Evolutionary conservation across 2,329 filamentous ascomycete genomes (phyloP).

Genomic region (Cephalotrichum gorgonifer): DNA sequence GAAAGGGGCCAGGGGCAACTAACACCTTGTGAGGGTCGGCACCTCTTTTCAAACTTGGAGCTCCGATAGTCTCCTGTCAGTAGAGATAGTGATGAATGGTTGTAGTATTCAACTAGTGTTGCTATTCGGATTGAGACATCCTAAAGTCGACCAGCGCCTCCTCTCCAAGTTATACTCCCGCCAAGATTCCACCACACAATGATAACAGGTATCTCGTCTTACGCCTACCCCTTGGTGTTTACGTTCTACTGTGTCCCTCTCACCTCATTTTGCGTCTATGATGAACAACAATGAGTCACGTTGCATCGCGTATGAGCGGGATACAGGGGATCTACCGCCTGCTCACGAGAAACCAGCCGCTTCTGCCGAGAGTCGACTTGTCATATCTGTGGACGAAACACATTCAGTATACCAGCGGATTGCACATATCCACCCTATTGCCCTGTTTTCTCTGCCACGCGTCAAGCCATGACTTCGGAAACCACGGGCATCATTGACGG

Average conservation of each 20-base stretch:
- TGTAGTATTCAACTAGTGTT: background rate
- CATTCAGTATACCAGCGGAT: no score
- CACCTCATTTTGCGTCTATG: background rate
- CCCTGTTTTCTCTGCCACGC: no score
- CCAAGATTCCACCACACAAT: background rate
- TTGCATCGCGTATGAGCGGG: background rate
- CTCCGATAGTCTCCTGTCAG: background rate
- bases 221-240: background rate
- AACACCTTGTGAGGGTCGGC: background rate
- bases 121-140: background rate
- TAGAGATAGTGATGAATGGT: background rate
- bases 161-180: background rate
- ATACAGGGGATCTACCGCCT: no score
- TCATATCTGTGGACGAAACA: no score
- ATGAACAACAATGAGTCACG: conserved; percentile 4
- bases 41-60: background rate
- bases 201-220: background rate
- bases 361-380: no score
- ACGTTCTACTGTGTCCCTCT: background rate
- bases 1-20: background rate
- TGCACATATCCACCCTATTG: no score
- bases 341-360: no score
- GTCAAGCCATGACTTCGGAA: no score
- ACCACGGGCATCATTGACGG: no score
- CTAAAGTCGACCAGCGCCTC: background rate